phyloP scores from a whole-genome alignment of 164 flowering plant species.

The Santalum album region DNA sequence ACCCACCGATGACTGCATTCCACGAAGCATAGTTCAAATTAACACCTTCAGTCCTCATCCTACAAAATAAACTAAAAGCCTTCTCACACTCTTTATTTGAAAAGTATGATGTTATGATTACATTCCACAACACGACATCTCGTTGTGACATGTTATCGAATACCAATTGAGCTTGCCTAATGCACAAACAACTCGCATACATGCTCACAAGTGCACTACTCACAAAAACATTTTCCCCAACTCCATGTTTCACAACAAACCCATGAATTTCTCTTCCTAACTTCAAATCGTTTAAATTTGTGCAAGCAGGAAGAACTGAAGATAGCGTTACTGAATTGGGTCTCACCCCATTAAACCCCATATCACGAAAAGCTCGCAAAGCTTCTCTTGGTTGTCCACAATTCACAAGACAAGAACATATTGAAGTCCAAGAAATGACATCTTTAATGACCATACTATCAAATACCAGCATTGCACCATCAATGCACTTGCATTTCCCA shows the following conservation, averaged over 20 bases:
- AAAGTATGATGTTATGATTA: slow-evolving; percentile 32
- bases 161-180: slow-evolving; percentile 29
- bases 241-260: slow-evolving; percentile 32
- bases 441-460: slow-evolving; percentile 26
- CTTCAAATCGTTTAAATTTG: slow-evolving; percentile 29
- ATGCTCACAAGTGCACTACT: slow-evolving; percentile 44
- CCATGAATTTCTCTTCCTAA: slow-evolving; percentile 49
- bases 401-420: slow-evolving; percentile 31
- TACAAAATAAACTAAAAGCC: slow-evolving; percentile 30
- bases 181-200: slow-evolving; percentile 48
- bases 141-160: slow-evolving; percentile 31
- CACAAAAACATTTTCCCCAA: slow-evolving; percentile 41
- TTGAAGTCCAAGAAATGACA: slow-evolving; percentile 58
- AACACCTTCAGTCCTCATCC: slow-evolving; percentile 32
- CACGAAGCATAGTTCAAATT: slow-evolving; percentile 31
- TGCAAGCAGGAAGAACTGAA: slow-evolving; percentile 42
- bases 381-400: slow-evolving; percentile 34
- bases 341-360: slow-evolving; percentile 36
- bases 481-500: slow-evolving; percentile 35
- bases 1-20: slow-evolving; percentile 52
- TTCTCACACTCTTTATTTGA: slow-evolving; percentile 33
- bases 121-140: slow-evolving; percentile 53
- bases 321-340: slow-evolving; percentile 46
- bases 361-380: slow-evolving; percentile 32
- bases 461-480: slow-evolving; percentile 36